Percentiles rank a stretch among this genome's conserved stretches.
phyloP scores from a whole-genome alignment of 345 rosid genomes.

The Bruguiera sexangula region DNA sequence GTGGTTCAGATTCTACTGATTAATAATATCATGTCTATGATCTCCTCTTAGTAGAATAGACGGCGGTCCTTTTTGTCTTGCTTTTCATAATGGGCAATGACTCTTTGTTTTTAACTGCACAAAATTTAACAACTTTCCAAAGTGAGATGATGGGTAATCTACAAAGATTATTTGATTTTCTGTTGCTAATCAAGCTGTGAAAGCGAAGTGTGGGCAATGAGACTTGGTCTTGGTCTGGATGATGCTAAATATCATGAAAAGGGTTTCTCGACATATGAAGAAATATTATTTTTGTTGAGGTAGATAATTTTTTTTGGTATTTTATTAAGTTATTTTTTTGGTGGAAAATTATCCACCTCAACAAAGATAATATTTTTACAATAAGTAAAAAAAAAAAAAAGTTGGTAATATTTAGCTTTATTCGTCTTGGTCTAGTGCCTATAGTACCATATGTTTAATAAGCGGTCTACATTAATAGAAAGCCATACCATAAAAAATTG shows the following conservation, averaged over 20 bases:
- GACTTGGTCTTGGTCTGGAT: neutral
- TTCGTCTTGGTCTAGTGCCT: neutral
- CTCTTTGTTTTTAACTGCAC: neutral
- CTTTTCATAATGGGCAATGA: neutral
- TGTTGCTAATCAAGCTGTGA: slow-evolving; percentile 17
- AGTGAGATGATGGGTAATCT: slow-evolving; percentile 4
- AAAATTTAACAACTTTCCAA: neutral
- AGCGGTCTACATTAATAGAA: neutral
- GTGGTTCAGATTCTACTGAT: too few species aligned
- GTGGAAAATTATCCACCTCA: too few species aligned
- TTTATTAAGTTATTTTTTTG: too few species aligned
- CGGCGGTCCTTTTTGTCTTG: neutral
- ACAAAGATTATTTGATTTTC: neutral
- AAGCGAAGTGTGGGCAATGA: slow-evolving; percentile 13
- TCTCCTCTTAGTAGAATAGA: neutral
- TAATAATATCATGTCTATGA: neutral
- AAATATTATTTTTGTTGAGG: too few species aligned
- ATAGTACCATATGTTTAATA: slow-evolving; percentile 8
- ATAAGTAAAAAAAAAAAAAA: too few species aligned
- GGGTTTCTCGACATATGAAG: too few species aligned
- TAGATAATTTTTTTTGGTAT: too few species aligned
- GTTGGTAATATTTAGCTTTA: too few species aligned
- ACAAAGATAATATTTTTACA: too few species aligned
- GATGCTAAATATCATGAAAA: too few species aligned
- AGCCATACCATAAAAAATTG: slow-evolving; percentile 11